Evolutionary conservation across 805 yeast genomes (phyloP), one percentile per base, ranked within the genome.

Genomic region (Metschnikowia colocasiae): DNA sequence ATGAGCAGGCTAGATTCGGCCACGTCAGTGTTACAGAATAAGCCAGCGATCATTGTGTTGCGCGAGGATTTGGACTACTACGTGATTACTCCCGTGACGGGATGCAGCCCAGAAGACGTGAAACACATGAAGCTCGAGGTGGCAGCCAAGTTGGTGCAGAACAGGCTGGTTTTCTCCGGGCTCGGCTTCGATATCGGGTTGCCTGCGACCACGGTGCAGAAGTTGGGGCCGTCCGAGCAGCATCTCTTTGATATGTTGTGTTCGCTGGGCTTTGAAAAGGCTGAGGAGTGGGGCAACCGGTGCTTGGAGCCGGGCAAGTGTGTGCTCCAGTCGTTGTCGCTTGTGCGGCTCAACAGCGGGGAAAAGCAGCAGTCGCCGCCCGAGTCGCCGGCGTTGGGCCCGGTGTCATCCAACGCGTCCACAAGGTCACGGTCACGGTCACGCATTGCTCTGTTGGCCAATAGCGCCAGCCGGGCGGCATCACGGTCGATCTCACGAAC

Each of bases 161-260:
- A 84, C 55, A 67, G 68, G 27, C 71, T 75, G 45, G 82, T 94
- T 1, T 94, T 94, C 61, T 81, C 82, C 48, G 97, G 98, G 0
- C 75, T 91, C 48, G 94, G 90, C 1, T 80, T 76, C 59, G 69
- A 69, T 48, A 55, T 64, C 2, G 48, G 57, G 23, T 40, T 57
- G 25, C 60, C 63, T 2, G 52, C 59, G 2, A 34, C 64, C 13
- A 69, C 74, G 1, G 75, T 74, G 2, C 81, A 79, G 55, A 71
- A 70, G 30, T 65, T 86, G 51, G 91, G 90, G 6, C 84, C 96
- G 13, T 98, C 99, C 0, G 99, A 94, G 64, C 92, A 87, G 65
- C 98, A 92, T 65, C 74, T 94, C 39, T 78, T 88, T 69, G 97
- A 90, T 53, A 94, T 94, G 99, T 76, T 94, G 46, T 90, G 97